A percentile compares a stretch with the other conserved stretches of the same genome.
Conservation (phyloP, 2,329 filamentous ascomycete species). For the Parafenestella ontariensis region DNA sequence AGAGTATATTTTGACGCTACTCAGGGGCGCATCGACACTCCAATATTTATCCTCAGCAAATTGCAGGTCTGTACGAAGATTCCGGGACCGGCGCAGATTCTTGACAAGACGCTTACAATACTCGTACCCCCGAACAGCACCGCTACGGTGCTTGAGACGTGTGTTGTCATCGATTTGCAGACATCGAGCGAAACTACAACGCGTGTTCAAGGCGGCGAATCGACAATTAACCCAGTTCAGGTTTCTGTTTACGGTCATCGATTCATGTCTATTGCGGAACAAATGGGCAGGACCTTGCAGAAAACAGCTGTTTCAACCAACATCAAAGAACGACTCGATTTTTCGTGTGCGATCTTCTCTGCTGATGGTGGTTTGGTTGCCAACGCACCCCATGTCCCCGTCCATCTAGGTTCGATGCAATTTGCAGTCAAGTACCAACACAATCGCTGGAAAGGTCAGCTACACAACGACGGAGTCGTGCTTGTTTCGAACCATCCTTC, state of each 20-base stretch:
- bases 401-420: conserved; percentile 54
- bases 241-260: conserved; percentile 63
- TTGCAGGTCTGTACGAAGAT: too few species aligned
- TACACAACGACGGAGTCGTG: conserved; percentile 50
- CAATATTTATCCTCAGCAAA: too few species aligned
- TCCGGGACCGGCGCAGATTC: too few species aligned
- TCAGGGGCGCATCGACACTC: too few species aligned
- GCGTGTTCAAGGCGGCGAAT: too few species aligned
- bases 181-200: too few species aligned
- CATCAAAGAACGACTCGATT: conserved; percentile 55
- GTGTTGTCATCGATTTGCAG: too few species aligned
- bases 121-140: too few species aligned
- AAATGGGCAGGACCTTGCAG: conserved; percentile 66
- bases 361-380: conserved; percentile 52
- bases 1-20: too few species aligned
- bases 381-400: conserved; percentile 53
- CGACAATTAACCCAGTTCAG: conserved; percentile 61
- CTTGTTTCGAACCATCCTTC: conserved; percentile 51
- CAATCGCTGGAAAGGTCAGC: conserved; percentile 38
- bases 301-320: conserved; percentile 62
- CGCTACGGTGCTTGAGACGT: too few species aligned
- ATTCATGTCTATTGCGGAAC: conserved; percentile 67
- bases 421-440: conserved; percentile 52
- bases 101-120: too few species aligned
- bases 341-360: conserved; percentile 54